A percentile compares a stretch with the other conserved stretches of the same genome.
Evolutionary conservation across 2,329 filamentous ascomycete genomes (phyloP).

Genomic region (Chaetomiaceae sp.): DNA sequence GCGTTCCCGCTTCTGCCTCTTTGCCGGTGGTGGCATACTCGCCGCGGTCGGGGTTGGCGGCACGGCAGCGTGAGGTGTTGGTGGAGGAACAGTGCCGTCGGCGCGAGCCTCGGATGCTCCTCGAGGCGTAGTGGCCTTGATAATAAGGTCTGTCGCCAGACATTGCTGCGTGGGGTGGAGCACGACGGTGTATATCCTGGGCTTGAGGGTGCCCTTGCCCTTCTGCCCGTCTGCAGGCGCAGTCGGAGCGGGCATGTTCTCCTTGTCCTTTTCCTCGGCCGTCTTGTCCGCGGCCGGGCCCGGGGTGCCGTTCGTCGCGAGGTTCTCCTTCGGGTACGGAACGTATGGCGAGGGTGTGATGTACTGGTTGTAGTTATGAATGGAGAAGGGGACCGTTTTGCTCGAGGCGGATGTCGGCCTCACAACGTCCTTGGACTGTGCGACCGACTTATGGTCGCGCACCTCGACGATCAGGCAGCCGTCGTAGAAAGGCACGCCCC

Average conservation of each 20-base stretch:
- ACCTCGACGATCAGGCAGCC: constrained; percentile 91
- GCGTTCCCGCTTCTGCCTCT: constrained; percentile 65
- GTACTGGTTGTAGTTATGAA: constrained; percentile 88
- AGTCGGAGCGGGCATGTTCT: constrained; percentile 52
- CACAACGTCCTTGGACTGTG: constrained; percentile 55
- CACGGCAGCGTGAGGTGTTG: constrained; percentile 59
- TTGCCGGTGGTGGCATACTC: constrained; percentile 56
- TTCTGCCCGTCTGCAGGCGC: constrained; percentile 44
- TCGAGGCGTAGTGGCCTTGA: constrained; percentile 70
- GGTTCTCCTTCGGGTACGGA: constrained; percentile 61
- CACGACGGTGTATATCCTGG: constrained; percentile 71
- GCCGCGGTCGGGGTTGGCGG: constrained; percentile 59
- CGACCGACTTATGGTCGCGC: constrained; percentile 74
- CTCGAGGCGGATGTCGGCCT: constrained; percentile 53
- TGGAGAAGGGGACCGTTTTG: constrained; percentile 68
- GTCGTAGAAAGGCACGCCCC: constrained; percentile 81
- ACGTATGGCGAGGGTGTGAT: constrained; percentile 85
- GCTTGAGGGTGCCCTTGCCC: constrained; percentile 48
- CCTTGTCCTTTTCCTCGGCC: constrained; percentile 48
- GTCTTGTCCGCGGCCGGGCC: constrained; percentile 32
- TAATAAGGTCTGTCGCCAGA: constrained; percentile 67
- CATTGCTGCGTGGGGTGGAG: constrained; percentile 79
- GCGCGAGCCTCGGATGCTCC: constrained; percentile 34
- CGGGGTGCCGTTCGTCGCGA: constrained; percentile 25
- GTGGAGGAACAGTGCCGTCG: constrained; percentile 53